Base-by-base conservation (phyloP, 345 rosid genomes). In the Heritiera littoralis region DNA sequence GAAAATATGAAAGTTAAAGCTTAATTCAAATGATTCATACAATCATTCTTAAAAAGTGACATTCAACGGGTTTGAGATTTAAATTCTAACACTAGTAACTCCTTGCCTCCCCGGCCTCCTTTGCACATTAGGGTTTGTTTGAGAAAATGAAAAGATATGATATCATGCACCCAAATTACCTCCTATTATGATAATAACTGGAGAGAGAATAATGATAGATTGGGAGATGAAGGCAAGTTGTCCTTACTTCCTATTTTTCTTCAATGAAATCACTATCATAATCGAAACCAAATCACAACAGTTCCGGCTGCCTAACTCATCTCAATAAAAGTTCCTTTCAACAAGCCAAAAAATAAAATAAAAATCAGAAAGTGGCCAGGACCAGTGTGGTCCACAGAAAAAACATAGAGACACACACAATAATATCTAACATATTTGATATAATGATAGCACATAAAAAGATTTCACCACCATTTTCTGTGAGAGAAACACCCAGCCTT, bases 261-360 rank as follows among this genome's bases (percentile, higher is more conserved):
- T 77, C 5, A 63, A 69, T 48, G 41, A 72, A 66, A 45, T 75
- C 77, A 32, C 20, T 67, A 51, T 73, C 69, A 75, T n/a, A 28
- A 72, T 82, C 79, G 40, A 79, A 48, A 79, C 64, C 78, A 81
- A 77, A 84, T 85, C 81, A 76, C 52, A 61, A 78, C 86, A 81
- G 81, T 81, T 43, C 49, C 72, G 71, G 17, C 66, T 84, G 80
- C 84, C 80, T 66, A 78, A 52, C 75, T 38, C 70, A 60, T 66
- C 52, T 72, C 69, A 59, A 63, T 81, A 43, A 70, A 40, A 61
- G 88, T 74, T 80, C 17, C 78, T 81, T 78, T 77, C 89, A 78
- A 32, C 73, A 76, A 46, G 43, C 9, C 74, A 74, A 66, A 48
- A 67, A 68, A 68, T 23, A 20, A 65, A 59, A 60, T 46, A 54